These are phyloP conservation scores for Ascoidea rubescens DNA, from an alignment of 805 yeast genomes.

Conservation along the genomic window DNA sequence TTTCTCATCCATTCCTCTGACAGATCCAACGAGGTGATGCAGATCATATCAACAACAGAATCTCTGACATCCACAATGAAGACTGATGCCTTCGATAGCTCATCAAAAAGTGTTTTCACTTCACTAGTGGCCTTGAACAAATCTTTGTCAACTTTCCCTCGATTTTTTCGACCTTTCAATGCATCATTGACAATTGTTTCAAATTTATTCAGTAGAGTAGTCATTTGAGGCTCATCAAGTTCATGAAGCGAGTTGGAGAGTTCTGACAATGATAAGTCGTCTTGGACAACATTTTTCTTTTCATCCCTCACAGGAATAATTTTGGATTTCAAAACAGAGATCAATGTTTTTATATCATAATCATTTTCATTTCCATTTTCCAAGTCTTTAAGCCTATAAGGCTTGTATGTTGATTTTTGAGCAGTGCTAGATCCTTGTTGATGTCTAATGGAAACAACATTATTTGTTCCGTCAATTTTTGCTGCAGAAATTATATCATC, in stretches of 20 bases:
- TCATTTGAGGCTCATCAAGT: conserved; percentile 9
- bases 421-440: conserved; percentile 20
- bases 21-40: conserved; percentile 58
- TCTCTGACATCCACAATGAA: conserved; percentile 68
- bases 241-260: conserved; percentile 10
- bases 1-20: conserved; percentile 70
- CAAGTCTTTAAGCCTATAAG: conserved; percentile 58
- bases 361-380: conserved; percentile 53
- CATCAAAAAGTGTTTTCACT: conserved; percentile 36
- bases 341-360: conserved; percentile 54
- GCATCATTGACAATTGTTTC: conserved; percentile 58
- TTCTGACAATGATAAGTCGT: conserved; percentile 15
- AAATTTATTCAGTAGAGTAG: neutral
- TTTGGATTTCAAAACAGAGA: conserved; percentile 26
- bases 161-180: conserved; percentile 61
- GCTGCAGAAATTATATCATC: conserved; percentile 63
- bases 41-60: conserved; percentile 75
- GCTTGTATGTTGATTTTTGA: conserved; percentile 37
- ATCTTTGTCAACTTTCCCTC: conserved; percentile 60
- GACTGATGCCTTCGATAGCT: conserved; percentile 54
- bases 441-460: conserved; percentile 71
- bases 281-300: conserved; percentile 14
- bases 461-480: conserved; percentile 52
- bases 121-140: conserved; percentile 64
- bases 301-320: conserved; percentile 2